Evolutionary conservation across 306 rosid species (phyloP), one percentile per base, ranked within the genome.

Genomic region (Gastrolobium villosum): DNA sequence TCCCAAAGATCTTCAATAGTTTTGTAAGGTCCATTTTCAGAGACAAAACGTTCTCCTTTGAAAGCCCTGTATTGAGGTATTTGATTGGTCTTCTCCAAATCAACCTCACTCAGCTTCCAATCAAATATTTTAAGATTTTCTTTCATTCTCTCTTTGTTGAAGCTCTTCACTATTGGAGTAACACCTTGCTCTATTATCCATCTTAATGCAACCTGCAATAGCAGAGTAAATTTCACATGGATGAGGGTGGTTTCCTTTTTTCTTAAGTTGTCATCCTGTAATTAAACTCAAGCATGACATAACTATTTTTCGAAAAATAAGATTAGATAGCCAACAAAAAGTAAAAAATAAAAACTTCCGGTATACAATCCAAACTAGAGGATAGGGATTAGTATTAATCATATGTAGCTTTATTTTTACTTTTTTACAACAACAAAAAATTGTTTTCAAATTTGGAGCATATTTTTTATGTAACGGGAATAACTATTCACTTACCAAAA

Each of bases 71-170:
- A 62, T 43, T 84, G 90, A 6, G 88, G 84, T 41, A 90, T 80
- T 52, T 84, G 30, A 43, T 65, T 70, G 3, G 68, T 83, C 82
- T 83, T 86, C 70, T 76, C 63, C 72, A 77, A 54, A 52, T 88
- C 89, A 37, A 3, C 64, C 1, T 75, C 77, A 45, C 74, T 83
- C 32, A 88, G 36, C 37, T 77, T 64, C 87, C 89, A 90, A 55
- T 84, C 87, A 79, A 86, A 84, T 53, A 88, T 76, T 40, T 79
- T n/a, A n/a, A 79, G 34, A 60, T 86, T 90, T 34, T 30, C 15
- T 74, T 74, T 81, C 88, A 90, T 90, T 65, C 88, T 86, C 63
- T 75, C 84, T 11, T 68, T 69, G 84, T 86, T 85, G 82, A 84
- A 88, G 68, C 89, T 88, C 82, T 30, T 88, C 30, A 74, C 85